Evolutionary conservation across 352 stramenopile species (phyloP).

Genomic region (Globisporangium abappressorium): DNA sequence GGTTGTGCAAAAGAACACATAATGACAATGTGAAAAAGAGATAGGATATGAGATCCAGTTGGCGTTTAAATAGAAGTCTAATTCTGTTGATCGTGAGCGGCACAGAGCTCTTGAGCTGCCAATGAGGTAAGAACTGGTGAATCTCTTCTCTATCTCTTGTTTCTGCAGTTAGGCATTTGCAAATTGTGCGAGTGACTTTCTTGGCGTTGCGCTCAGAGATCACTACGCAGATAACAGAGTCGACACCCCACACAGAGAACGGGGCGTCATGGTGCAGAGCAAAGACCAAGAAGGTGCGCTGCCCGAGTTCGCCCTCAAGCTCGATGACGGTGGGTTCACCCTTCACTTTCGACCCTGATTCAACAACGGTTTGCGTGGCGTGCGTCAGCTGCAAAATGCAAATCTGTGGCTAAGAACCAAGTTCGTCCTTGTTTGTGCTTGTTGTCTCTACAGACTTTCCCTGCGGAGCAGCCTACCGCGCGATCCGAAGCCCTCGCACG

Average conservation of each 20-base stretch:
- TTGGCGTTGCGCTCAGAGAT: neutral
- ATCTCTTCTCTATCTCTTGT: neutral
- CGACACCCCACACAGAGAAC: neutral
- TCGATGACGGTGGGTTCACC: conserved; percentile 15
- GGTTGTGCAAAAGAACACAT: neutral
- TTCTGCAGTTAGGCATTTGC: neutral
- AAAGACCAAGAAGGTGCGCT: neutral
- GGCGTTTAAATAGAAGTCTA: conserved; percentile 11
- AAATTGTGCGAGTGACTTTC: neutral
- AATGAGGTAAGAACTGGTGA: neutral
- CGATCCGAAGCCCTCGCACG: conserved; percentile 39
- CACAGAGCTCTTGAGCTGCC: neutral
- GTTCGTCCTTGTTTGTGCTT: conserved; percentile 3
- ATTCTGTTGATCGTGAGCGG: conserved; percentile 2
- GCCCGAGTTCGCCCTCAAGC: conserved; percentile 10
- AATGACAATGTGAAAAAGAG: conserved; percentile 4
- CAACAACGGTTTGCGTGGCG: neutral
- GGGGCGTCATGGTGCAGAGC: conserved; percentile 18
- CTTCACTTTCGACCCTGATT: neutral
- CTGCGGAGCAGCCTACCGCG: conserved; percentile 43
- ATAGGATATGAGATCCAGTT: neutral
- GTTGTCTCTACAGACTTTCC: conserved; percentile 27
- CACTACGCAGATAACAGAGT: neutral
- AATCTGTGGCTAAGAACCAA: neutral
- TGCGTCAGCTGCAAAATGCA: neutral